Percentiles rank a stretch among this genome's conserved stretches.
These are phyloP conservation scores for Cladophialophora psammophila DNA, from an alignment of 2,329 filamentous ascomycete species.

Conservation along the genomic window DNA sequence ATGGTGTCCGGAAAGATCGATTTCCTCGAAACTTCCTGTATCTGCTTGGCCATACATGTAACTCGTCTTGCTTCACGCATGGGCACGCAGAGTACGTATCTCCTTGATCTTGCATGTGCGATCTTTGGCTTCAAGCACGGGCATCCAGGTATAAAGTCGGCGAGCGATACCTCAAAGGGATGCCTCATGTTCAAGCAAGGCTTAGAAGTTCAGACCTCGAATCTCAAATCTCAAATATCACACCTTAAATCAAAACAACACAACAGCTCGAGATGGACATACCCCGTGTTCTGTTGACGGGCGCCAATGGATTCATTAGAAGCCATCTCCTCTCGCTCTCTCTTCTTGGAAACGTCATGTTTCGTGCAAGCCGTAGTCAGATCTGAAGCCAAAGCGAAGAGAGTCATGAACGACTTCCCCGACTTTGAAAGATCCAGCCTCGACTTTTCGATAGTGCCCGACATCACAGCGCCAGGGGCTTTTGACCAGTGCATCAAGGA, in stretches of 20 bases:
- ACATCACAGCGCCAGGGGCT: conserved; percentile 43
- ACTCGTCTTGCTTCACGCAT: not conserved
- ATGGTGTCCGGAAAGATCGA: not conserved
- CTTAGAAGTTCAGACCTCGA: not conserved
- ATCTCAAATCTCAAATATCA: not conserved
- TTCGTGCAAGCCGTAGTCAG: conserved; percentile 37
- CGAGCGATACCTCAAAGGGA: not conserved
- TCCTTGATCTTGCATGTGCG: conserved; percentile 2
- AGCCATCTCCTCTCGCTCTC: not conserved
- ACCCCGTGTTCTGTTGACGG: conserved; percentile 13
- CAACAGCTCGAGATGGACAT: not conserved
- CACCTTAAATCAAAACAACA: not conserved
- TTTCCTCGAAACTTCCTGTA: not conserved
- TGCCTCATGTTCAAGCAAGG: not conserved
- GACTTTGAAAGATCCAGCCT: conserved; percentile 28
- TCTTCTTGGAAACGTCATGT: conserved; percentile 17
- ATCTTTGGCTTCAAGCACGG: not conserved
- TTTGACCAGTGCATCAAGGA: conserved; percentile 60
- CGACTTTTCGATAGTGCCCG: conserved; percentile 43
- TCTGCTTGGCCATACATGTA: not conserved
- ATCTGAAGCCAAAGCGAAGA: conserved; percentile 38
- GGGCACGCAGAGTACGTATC: conserved; percentile 2
- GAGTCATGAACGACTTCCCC: conserved; percentile 34
- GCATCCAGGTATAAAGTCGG: not conserved
- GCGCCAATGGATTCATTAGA: conserved; percentile 13